These are phyloP conservation scores for Xylariaceae sp. DNA, from an alignment of 2,329 filamentous ascomycete species.

Conservation along the genomic window DNA sequence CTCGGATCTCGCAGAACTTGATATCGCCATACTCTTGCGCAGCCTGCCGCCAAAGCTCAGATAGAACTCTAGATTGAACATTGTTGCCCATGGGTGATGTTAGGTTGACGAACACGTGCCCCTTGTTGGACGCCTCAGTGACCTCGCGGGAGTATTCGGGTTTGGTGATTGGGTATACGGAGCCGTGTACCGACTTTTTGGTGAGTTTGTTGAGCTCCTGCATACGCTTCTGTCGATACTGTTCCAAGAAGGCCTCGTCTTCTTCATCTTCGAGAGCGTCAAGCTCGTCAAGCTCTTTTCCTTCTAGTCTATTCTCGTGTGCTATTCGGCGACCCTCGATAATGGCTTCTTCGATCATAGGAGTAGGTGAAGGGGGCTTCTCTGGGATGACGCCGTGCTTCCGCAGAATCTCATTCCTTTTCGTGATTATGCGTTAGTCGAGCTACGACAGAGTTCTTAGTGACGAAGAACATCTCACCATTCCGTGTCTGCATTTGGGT, in stretches of 20 bases:
- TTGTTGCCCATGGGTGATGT: conserved; percentile 76
- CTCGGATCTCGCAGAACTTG: conserved; percentile 96
- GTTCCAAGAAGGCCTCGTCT: conserved; percentile 85
- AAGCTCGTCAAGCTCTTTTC: conserved; percentile 90
- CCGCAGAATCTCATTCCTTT: conserved; percentile 95
- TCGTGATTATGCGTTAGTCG: conserved; percentile 7
- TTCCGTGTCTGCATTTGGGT: conserved; percentile 97
- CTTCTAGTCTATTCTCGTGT: conserved; percentile 88
- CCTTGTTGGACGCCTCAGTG: conserved; percentile 78
- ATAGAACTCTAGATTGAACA: conserved; percentile 76
- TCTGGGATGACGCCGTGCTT: conserved; percentile 98
- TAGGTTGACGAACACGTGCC: conserved; percentile 71
- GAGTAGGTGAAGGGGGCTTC: conserved; percentile 91
- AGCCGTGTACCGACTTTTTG: conserved; percentile 76
- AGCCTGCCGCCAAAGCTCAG: conserved; percentile 80
- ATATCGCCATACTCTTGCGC: conserved; percentile 85
- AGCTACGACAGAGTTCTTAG: not conserved
- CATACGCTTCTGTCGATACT: conserved; percentile 84
- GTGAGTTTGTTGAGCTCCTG: conserved; percentile 73
- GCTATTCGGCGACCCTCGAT: conserved; percentile 76
- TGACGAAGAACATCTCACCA: conserved; percentile 53
- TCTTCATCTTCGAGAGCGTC: conserved; percentile 93
- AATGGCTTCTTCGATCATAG: conserved; percentile 92
- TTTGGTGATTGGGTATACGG: conserved; percentile 91
- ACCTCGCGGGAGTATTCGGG: conserved; percentile 89